phyloP scores from a whole-genome alignment of 75 land plant genomes.

The Pseudotsuga menziesii region DNA sequence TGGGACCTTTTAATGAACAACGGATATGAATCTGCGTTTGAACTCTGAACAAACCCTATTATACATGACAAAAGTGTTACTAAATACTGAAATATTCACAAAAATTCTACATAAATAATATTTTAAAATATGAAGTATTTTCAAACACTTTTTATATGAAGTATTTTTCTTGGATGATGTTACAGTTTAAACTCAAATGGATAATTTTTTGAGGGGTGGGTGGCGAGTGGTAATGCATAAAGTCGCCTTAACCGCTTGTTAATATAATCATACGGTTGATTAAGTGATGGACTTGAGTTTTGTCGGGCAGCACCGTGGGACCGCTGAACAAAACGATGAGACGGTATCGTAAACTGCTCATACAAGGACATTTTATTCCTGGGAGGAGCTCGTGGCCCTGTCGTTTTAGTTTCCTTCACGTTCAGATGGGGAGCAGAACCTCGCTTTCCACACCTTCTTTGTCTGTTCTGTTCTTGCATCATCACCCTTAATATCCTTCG shows the following conservation, averaged over 20 bases:
- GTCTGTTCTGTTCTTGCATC: neutral
- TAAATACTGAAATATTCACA: too few relatives aligned
- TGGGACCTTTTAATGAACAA: too few relatives aligned
- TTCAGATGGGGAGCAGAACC: conserved; percentile 79
- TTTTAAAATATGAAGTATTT: too few relatives aligned
- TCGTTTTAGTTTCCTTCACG: conserved; percentile 65
- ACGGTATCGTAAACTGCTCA: conserved; percentile 83
- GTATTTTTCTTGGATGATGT: too few relatives aligned
- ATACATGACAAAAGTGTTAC: too few relatives aligned
- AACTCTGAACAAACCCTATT: too few relatives aligned
- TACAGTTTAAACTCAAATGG: too few relatives aligned
- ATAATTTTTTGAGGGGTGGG: too few relatives aligned
- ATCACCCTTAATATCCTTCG: neutral
- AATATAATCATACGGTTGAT: neutral
- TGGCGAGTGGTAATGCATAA: too few relatives aligned
- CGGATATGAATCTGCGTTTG: too few relatives aligned
- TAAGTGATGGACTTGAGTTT: neutral
- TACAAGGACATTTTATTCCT: conserved; percentile 97
- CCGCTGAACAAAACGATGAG: conserved; percentile 26
- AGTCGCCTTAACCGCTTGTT: neutral
- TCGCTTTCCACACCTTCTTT: conserved; percentile 25
- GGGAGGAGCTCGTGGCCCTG: conserved; percentile 91
- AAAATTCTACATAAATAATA: too few relatives aligned
- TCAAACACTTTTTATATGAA: too few relatives aligned
- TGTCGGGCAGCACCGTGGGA: neutral